These are phyloP conservation scores for Colletotrichum sp. DNA, from an alignment of 2,329 filamentous ascomycete species.

Conservation along the genomic window DNA sequence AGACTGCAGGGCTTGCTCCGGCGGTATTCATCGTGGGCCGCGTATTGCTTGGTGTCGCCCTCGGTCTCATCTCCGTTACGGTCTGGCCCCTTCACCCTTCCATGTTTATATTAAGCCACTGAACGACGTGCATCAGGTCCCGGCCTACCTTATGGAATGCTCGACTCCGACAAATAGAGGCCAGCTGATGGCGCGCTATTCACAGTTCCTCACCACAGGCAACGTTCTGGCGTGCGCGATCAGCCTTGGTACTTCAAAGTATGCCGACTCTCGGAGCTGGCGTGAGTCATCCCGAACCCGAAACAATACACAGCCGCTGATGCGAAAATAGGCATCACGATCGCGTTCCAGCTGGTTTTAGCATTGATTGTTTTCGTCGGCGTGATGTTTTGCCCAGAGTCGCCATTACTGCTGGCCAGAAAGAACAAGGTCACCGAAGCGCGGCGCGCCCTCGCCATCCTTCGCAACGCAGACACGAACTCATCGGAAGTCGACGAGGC, in stretches of 20 bases:
- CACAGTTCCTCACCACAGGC: not conserved
- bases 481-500: not conserved
- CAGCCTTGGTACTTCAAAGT: not conserved
- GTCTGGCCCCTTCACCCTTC: not conserved
- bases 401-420: not conserved
- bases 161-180: not conserved
- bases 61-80: not conserved
- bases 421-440: not conserved
- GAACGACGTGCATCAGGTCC: not conserved
- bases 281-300: not conserved
- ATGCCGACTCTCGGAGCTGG: not conserved
- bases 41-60: not conserved
- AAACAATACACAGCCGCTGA: not conserved
- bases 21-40: not conserved
- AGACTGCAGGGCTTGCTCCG: not conserved
- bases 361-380: not conserved
- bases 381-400: not conserved
- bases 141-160: not conserved
- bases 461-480: not conserved
- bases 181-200: not conserved
- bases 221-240: not conserved
- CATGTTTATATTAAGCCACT: not conserved
- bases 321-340: not conserved
- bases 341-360: not conserved
- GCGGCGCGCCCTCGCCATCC: not conserved